phyloP scores from a whole-genome alignment of 306 rosid species.

The Quercus variabilis region DNA sequence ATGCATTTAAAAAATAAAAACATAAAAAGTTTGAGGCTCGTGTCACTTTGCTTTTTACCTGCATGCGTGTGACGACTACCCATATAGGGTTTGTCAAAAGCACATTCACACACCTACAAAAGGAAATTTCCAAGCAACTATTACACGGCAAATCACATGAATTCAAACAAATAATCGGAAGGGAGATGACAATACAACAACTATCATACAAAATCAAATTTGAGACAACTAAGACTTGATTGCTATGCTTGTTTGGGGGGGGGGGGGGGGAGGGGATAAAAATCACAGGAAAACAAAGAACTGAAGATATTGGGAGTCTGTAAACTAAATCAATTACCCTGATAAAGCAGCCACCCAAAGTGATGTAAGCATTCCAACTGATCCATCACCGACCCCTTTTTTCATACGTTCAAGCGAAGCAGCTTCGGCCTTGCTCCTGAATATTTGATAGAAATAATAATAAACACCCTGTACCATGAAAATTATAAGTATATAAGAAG shows the following conservation, averaged over 20 bases:
- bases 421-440: slow-evolving; percentile 88
- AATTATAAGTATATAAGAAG: slow-evolving; percentile 46
- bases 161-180: neutral
- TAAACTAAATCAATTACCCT: slow-evolving; percentile 44
- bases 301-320: neutral
- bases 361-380: slow-evolving; percentile 89
- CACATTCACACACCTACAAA: slow-evolving; percentile 89
- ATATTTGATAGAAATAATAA: slow-evolving; percentile 99
- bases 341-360: slow-evolving; percentile 92
- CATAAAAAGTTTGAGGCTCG: slow-evolving; percentile 15
- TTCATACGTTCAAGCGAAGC: slow-evolving; percentile 56
- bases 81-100: slow-evolving; percentile 91
- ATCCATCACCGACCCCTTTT: slow-evolving; percentile 78
- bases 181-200: neutral
- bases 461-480: slow-evolving; percentile 93
- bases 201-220: neutral
- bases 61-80: slow-evolving; percentile 93
- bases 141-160: slow-evolving; percentile 13
- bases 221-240: neutral
- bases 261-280: neutral
- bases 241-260: neutral
- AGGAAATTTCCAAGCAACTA: slow-evolving; percentile 14
- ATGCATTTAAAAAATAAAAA: neutral
- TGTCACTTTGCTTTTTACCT: slow-evolving; percentile 47
- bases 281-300: neutral